Evolutionary conservation across 306 rosid genomes (phyloP).

Genomic region (Cicer bijugum): DNA sequence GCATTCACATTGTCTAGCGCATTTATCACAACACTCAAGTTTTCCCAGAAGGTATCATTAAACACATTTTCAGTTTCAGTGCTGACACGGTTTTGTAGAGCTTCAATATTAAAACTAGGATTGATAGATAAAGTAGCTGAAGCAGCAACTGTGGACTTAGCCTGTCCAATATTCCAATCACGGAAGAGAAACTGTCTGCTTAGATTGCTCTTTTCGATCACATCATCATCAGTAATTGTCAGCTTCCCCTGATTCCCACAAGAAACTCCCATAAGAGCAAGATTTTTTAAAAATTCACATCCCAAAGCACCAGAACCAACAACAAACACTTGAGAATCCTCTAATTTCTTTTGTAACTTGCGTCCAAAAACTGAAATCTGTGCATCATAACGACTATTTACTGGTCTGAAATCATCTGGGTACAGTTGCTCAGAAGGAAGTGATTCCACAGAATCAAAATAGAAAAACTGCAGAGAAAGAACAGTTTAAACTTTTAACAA

Average conservation of each 20-base stretch:
- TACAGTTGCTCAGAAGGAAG: constrained; percentile 84
- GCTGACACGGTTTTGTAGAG: constrained; percentile 87
- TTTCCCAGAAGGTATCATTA: constrained; percentile 84
- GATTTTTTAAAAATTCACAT: constrained; percentile 86
- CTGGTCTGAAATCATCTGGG: constrained; percentile 69
- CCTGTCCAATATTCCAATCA: constrained; percentile 98
- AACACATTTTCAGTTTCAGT: constrained; percentile 88
- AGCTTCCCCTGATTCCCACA: constrained; percentile 78
- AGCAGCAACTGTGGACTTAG: constrained; percentile 93
- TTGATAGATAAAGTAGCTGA: constrained; percentile 78
- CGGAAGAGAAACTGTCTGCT: constrained; percentile 99
- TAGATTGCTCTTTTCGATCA: constrained; percentile 94
- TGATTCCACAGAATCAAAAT: constrained; percentile 93
- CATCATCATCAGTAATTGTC: constrained; percentile 92
- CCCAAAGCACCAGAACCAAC: constrained; percentile 99
- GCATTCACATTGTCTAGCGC: constrained; percentile 97
- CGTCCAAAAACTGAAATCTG: constrained; percentile 96
- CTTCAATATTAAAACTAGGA: constrained; percentile 67
- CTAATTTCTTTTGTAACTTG: constrained; percentile 83
- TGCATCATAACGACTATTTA: constrained; percentile 90
- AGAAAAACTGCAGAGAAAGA: constrained; percentile 75
- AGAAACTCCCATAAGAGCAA: constrained; percentile 96
- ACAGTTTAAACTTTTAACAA: constrained; percentile 22
- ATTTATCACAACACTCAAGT: constrained; percentile 74
- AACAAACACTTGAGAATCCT: constrained; percentile 76